A percentile compares a stretch with the other conserved stretches of the same genome.
phyloP scores from a whole-genome alignment of 768 basidiomycete genomes.

The Guyanaporus albipodus region DNA sequence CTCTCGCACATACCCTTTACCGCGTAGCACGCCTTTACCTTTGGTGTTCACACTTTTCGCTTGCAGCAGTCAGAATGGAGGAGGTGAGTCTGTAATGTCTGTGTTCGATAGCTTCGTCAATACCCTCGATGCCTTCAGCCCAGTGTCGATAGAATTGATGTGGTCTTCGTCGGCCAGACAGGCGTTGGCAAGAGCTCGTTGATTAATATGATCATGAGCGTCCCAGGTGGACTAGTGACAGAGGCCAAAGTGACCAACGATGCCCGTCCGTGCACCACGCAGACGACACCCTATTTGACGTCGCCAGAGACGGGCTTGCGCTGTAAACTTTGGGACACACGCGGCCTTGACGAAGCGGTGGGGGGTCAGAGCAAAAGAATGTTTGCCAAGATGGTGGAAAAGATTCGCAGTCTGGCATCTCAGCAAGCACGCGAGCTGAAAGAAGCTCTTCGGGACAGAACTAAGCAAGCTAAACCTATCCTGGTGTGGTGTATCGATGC shows the following conservation, averaged over 20 bases:
- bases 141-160: slow-evolving; percentile 8
- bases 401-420: slow-evolving; percentile 7
- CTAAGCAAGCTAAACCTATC: slow-evolving; percentile 8
- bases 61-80: slow-evolving; percentile 9
- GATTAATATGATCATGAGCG: slow-evolving; percentile 22
- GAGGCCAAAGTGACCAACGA: slow-evolving; percentile 20
- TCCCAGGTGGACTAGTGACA: not conserved
- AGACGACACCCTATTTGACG: slow-evolving; percentile 4
- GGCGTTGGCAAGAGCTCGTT: slow-evolving; percentile 26
- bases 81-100: slow-evolving; percentile 13
- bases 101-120: slow-evolving; percentile 1
- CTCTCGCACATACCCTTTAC: slow-evolving; percentile 1
- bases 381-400: slow-evolving; percentile 5
- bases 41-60: not conserved
- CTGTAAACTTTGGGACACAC: slow-evolving; percentile 26
- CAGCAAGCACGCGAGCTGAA: slow-evolving; percentile 21
- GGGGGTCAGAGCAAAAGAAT: slow-evolving; percentile 1
- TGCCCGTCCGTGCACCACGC: slow-evolving; percentile 17
- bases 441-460: slow-evolving; percentile 7
- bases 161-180: slow-evolving; percentile 24
- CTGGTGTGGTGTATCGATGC: slow-evolving; percentile 27
- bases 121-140: slow-evolving; percentile 4
- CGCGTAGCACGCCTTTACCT: not conserved
- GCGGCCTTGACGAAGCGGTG: slow-evolving; percentile 22
- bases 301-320: slow-evolving; percentile 1